phyloP scores from a whole-genome alignment of 208 protist genomes.

The Leishmania braziliensis region DNA sequence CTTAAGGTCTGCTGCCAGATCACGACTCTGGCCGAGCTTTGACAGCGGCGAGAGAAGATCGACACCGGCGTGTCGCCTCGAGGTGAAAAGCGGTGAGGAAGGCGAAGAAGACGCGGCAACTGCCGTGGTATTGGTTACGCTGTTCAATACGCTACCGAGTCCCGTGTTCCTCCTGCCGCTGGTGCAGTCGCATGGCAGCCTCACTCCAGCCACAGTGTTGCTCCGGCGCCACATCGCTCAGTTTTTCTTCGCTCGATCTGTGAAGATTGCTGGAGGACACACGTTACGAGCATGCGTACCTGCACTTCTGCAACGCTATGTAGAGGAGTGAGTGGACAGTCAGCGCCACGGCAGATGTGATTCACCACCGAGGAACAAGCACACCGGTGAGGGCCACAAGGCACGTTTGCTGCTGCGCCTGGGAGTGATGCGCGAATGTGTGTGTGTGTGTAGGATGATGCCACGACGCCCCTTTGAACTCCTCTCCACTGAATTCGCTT shows the following conservation, averaged over 20 bases:
- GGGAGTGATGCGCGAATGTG: neutral
- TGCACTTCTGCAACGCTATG: neutral
- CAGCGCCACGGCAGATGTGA: neutral
- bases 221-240: conserved; percentile 25
- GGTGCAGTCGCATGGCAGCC: neutral
- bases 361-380: neutral
- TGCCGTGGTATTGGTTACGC: neutral
- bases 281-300: no score
- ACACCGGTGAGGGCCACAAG: neutral
- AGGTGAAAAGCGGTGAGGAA: conserved; percentile 27
- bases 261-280: neutral
- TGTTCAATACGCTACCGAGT: neutral
- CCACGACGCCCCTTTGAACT: neutral
- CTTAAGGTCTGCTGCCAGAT: conserved; percentile 75
- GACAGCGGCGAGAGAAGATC: conserved; percentile 77
- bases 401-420: neutral
- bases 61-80: conserved; percentile 48
- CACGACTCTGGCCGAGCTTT: conserved; percentile 83
- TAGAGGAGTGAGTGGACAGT: neutral
- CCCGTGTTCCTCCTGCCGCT: neutral
- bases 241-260: neutral
- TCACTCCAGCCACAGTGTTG: conserved; percentile 9
- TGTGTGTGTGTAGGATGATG: neutral
- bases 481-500: neutral
- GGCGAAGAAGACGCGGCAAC: conserved; percentile 8